Base-by-base conservation (phyloP, 805 yeast species). In the Nakazawaea molendinolei region DNA sequence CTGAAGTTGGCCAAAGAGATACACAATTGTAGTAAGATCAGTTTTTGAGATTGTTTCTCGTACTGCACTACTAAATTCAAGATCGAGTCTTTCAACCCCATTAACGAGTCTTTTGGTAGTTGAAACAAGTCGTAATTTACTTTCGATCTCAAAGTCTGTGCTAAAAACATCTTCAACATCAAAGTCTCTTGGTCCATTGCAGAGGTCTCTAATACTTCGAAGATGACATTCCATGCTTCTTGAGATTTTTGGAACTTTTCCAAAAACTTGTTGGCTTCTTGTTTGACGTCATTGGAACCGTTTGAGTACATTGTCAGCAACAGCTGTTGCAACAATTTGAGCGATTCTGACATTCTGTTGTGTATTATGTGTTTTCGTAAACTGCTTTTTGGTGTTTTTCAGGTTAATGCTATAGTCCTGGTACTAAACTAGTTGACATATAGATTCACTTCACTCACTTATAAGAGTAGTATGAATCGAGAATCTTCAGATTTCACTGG, bases 91-190 rank as follows among this genome's bases (percentile, higher is more conserved):
- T 86, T 85, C 40, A 92, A 67, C n/a, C 69, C 71, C 13, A 59
- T 47, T 34, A 77, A 58, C n/a, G 76, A 65, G 4, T 67, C 71
- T 17, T 58, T 64, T 0, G 86, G 84, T 5, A 92, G 60, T 57
- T 92, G 97, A 36, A 70, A 64, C 45, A 90, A 64, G 58, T 92
- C 97, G 55, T 85, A 89, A 9, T 84, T 82, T 34, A 86, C 72
- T 52, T 80, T 89, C 29, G 89, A 79, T 43, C 96, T 67, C 43
- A 92, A 61, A 1, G 98, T 92, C 55, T 94, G 98, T 0, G 97
- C 82, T 12, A 90, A 81, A 62, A 94, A 92, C 49, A 92, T 65
- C 49, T 77, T 78, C 34, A 82, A 60, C 51, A 81, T 85, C 29
- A 76, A 44, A 4, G 74, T 45, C 8, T 49, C 39, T 9, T 46